These are phyloP conservation scores for Fusarium sp. DNA, from an alignment of 2,329 filamentous ascomycete species.

Conservation along the genomic window DNA sequence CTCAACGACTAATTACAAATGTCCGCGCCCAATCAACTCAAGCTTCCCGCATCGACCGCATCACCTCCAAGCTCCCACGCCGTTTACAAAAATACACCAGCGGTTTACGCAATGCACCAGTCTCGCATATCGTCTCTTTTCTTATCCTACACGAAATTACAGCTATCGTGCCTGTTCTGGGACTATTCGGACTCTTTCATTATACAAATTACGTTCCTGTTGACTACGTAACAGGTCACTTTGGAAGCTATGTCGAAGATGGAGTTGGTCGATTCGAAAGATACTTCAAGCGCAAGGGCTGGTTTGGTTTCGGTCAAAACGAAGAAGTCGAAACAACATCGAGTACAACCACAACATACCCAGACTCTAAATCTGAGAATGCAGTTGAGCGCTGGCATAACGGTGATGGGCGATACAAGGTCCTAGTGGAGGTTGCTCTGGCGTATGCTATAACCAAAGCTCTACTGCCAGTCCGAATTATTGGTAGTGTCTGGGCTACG, in stretches of 20 bases:
- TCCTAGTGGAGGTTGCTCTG: constrained; percentile 80
- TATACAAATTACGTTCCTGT: constrained; percentile 80
- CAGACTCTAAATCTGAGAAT: constrained; percentile 43
- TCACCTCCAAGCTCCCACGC: constrained; percentile 69
- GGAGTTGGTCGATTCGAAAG: constrained; percentile 80
- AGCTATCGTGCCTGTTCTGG: constrained; percentile 82
- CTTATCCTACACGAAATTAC: constrained; percentile 93
- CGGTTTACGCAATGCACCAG: constrained; percentile 79
- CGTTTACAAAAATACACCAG: constrained; percentile 77
- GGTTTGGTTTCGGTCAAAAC: constrained; percentile 73
- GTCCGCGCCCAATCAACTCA: constrained; percentile 48
- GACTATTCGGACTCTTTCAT: constrained; percentile 82
- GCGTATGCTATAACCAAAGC: constrained; percentile 93
- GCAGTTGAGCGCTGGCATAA: constrained; percentile 54
- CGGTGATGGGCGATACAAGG: constrained; percentile 62
- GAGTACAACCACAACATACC: constrained; percentile 6
- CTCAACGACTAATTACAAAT: constrained; percentile 11
- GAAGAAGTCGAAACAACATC: constrained; percentile 23
- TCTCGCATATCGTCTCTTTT: constrained; percentile 87
- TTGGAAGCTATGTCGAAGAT: constrained; percentile 65
- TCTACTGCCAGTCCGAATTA: constrained; percentile 80
- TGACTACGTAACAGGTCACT: constrained; percentile 62
- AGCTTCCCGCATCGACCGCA: constrained; percentile 56
- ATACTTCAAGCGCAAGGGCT: constrained; percentile 83
- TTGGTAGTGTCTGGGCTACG: constrained; percentile 86